Percentiles rank a stretch among this genome's conserved stretches.
Evolutionary conservation across 2,329 filamentous ascomycete species (phyloP).

Genomic region (Claviceps sp.): DNA sequence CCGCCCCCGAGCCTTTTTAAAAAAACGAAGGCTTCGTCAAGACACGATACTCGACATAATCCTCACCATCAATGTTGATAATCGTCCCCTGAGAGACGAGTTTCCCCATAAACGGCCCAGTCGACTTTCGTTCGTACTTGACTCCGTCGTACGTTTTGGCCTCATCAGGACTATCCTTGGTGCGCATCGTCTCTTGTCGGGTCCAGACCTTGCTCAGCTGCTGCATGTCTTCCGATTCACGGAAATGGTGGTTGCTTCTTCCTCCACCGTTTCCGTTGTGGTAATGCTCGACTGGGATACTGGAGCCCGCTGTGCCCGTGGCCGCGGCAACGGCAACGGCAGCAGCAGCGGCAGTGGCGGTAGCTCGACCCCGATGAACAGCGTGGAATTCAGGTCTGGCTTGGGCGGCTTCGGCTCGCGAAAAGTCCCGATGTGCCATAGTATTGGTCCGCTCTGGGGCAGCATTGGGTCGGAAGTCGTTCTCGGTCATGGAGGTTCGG

Average conservation of each 20-base stretch:
- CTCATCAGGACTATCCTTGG: constrained; percentile 31
- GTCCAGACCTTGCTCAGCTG: constrained; percentile 44
- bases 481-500: constrained; percentile 15
- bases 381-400: constrained; percentile 36
- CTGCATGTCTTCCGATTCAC: constrained; percentile 34
- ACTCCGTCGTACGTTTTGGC: constrained; percentile 45
- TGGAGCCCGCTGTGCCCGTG: not conserved
- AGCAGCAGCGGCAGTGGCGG: constrained; percentile 12
- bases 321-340: constrained; percentile 12
- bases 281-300: constrained; percentile 9
- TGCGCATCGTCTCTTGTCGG: constrained; percentile 35
- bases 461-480: constrained; percentile 11
- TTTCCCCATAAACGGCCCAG: constrained; percentile 47
- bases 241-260: constrained; percentile 18
- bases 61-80: constrained; percentile 51
- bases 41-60: constrained; percentile 54
- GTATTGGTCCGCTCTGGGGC: constrained; percentile 33
- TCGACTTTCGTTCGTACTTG: constrained; percentile 49
- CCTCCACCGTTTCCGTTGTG: constrained; percentile 14
- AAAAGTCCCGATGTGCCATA: constrained; percentile 38
- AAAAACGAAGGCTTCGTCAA: constrained; percentile 51
- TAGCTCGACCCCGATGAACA: constrained; percentile 26
- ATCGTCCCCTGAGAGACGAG: constrained; percentile 49
- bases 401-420: constrained; percentile 37
- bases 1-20: constrained; percentile 13